Base-by-base conservation (phyloP, 2,329 filamentous ascomycete species). In the Hortaea werneckii region DNA sequence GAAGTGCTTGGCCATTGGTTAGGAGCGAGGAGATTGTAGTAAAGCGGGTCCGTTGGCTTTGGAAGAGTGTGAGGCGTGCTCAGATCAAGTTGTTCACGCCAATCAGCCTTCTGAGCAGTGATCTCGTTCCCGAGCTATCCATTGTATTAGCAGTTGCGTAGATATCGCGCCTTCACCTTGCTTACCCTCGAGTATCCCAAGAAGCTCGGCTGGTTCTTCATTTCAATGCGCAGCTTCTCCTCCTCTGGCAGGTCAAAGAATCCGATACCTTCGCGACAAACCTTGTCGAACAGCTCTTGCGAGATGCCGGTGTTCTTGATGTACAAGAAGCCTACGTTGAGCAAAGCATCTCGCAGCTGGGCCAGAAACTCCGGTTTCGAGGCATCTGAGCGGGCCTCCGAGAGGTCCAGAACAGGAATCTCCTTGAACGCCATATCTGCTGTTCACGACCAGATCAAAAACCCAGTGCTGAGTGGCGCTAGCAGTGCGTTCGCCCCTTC, bases 261-360 rank as follows among this genome's bases (percentile, higher is more conserved):
- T 0, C 68, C 71, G 44, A 77, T 78, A 39, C 84, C 85, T 58
- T 87, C 75, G 2, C 67, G 58, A 44, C 87, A 79, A 27, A 90
- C 85, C 50, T 75, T 66, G 26, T 76, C 59, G 55, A 85, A 79
- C 43, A 90, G 67, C 35, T 76, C 69, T 11, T 82, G 75, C 5
- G 82, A 72, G 42, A 90, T 80, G 20, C 83, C 84, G 2, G 85
- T 82, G 59, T 94, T 88, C 60, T 82, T 83, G 50, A 94, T 76
- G 59, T 94, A 94, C 20, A 94, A 65, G 59, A 94, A 94, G 1
- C 87, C 87, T n/a, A 94, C 85, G 62, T 90, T 83, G 57, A 94
- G 77, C 29, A 94, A 69, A 0, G 86, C 85, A 64, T 84, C 72
- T 11, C 84, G 82, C 29, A 94, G 74, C 44, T 85, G 73, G 1